A percentile compares a stretch with the other conserved stretches of the same genome.
Evolutionary conservation across 352 stramenopile species (phyloP).

Genomic region (Pythium apleroticum): DNA sequence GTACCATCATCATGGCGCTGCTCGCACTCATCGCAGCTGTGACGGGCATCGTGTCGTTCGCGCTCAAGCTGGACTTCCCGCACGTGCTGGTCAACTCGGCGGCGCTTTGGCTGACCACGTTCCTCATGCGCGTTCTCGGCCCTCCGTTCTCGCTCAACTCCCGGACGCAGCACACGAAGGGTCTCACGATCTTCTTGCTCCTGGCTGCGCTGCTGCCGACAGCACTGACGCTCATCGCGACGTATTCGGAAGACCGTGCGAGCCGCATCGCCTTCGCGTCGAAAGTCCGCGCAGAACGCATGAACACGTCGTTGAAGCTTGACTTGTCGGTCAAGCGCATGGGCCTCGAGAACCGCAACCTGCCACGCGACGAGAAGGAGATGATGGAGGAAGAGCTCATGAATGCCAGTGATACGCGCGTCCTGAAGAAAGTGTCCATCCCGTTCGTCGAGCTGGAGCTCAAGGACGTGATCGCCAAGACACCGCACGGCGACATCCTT

Average conservation of each 20-base stretch:
- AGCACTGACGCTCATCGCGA: constrained; percentile 63
- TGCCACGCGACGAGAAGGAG: constrained; percentile 58
- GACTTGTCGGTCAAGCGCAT: constrained; percentile 74
- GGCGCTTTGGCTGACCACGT: constrained; percentile 58
- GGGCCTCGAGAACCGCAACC: constrained; percentile 62
- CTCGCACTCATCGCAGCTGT: constrained; percentile 59
- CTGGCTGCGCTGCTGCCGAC: constrained; percentile 66
- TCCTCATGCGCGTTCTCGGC: constrained; percentile 43
- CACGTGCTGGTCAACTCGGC: constrained; percentile 61
- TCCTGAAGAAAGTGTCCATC: constrained; percentile 71
- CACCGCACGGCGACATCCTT: constrained; percentile 60
- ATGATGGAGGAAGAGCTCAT: constrained; percentile 50
- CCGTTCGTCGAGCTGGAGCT: constrained; percentile 73
- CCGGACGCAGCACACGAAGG: constrained; percentile 37
- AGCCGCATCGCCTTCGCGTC: constrained; percentile 68
- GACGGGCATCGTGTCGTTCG: constrained; percentile 64
- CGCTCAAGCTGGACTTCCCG: constrained; percentile 77
- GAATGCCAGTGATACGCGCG: constrained; percentile 45
- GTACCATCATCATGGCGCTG: constrained; percentile 64
- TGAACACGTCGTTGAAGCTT: constrained; percentile 82
- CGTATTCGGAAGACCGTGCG: constrained; percentile 74
- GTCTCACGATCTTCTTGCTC: constrained; percentile 59
- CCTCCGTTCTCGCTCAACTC: constrained; percentile 57
- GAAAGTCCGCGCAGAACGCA: constrained; percentile 70
- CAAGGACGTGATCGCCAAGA: constrained; percentile 74